These are phyloP conservation scores for Ustilago trichophora DNA, from an alignment of 1,284 basidiomycete species.

Conservation along the genomic window DNA sequence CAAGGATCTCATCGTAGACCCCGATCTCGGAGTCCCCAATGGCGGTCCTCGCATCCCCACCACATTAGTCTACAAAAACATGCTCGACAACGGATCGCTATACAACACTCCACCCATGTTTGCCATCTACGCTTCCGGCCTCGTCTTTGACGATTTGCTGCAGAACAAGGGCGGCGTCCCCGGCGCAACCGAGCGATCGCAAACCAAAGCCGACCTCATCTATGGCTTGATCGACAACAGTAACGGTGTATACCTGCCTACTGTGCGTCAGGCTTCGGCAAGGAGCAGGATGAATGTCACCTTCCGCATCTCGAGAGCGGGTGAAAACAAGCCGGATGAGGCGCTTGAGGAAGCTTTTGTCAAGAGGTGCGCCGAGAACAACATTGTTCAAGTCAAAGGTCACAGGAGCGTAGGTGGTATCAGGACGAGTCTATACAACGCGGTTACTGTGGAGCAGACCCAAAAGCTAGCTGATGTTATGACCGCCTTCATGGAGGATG, in stretches of 20 bases:
- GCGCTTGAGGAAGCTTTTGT: conserved; percentile 58
- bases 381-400: conserved; percentile 60
- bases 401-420: conserved; percentile 71
- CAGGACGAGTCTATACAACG: conserved; percentile 93
- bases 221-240: conserved; percentile 57
- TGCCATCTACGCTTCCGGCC: conserved; percentile 87
- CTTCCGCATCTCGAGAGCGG: conserved; percentile 54
- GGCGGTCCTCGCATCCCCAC: conserved; percentile 76
- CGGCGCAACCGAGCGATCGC: conserved; percentile 62
- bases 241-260: conserved; percentile 48
- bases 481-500: conserved; percentile 64
- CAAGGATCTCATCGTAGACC: conserved; percentile 75
- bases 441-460: conserved; percentile 82
- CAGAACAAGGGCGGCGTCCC: conserved; percentile 74
- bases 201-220: conserved; percentile 47
- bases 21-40: conserved; percentile 46
- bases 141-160: conserved; percentile 81
- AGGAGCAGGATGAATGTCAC: conserved; percentile 65
- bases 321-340: conserved; percentile 47
- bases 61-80: conserved; percentile 84
- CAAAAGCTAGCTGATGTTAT: conserved; percentile 70
- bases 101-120: conserved; percentile 96
- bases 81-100: conserved; percentile 81
- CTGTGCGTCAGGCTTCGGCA: conserved; percentile 51
- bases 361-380: conserved; percentile 47